Percentiles rank a stretch among this genome's conserved stretches.
These are phyloP conservation scores for Lizonia empirigonia DNA, from an alignment of 2,329 filamentous ascomycete species.

Conservation along the genomic window DNA sequence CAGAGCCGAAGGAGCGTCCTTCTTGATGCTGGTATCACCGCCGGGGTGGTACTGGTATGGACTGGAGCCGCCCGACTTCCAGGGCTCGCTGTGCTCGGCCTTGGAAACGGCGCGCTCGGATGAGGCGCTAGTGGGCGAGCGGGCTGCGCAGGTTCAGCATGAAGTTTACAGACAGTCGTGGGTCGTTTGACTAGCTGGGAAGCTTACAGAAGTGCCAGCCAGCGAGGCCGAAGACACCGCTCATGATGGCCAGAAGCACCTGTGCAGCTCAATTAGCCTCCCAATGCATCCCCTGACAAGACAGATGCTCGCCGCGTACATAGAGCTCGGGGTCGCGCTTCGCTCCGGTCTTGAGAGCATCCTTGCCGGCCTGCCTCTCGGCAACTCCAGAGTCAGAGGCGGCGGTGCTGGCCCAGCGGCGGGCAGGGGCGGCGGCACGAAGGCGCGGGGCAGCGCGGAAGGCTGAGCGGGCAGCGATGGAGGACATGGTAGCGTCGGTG, in stretches of 20 bases:
- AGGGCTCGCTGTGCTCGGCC: constrained; percentile 82
- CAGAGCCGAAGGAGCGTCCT: constrained; percentile 91
- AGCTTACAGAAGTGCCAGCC: constrained; percentile 84
- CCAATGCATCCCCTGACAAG: background rate
- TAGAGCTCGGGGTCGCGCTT: constrained; percentile 77
- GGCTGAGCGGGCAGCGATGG: constrained; percentile 53
- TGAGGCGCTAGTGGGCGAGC: constrained; percentile 81
- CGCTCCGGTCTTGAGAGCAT: constrained; percentile 65
- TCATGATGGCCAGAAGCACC: constrained; percentile 93
- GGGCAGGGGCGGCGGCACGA: constrained; percentile 43
- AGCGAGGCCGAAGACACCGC: constrained; percentile 81
- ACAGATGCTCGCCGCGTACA: constrained; percentile 54
- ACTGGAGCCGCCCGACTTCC: constrained; percentile 70
- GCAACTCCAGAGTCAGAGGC: constrained; percentile 41
- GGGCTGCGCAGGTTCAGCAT: constrained; percentile 60
- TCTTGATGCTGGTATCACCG: constrained; percentile 78
- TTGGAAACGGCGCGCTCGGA: constrained; percentile 81
- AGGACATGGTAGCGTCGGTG: constrained; percentile 49
- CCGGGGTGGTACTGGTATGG: constrained; percentile 75
- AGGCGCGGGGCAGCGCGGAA: constrained; percentile 55
- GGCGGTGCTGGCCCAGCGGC: constrained; percentile 47
- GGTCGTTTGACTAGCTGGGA: constrained; percentile 9
- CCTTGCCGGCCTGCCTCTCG: constrained; percentile 54
- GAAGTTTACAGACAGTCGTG: background rate
- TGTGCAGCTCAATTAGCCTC: constrained; percentile 51